These are phyloP conservation scores for Cryptococcus maquisensis DNA, from an alignment of 1,284 basidiomycete genomes.

Conservation along the genomic window DNA sequence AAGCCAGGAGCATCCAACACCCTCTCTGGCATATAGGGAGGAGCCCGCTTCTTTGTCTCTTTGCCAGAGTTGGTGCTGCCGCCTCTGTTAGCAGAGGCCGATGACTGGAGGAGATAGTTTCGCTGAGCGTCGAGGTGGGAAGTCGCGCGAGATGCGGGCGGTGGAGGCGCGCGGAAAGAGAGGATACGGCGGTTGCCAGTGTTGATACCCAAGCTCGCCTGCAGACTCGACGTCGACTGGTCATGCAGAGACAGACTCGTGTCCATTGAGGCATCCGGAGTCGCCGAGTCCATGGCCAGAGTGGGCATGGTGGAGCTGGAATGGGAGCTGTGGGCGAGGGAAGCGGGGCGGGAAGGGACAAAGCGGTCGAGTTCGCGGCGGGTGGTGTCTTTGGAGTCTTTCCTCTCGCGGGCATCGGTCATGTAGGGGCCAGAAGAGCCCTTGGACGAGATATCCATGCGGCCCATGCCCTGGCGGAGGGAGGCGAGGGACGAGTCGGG, in stretches of 20 bases:
- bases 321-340: conserved; percentile 26
- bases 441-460: conserved; percentile 39
- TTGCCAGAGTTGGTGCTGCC: conserved; percentile 16
- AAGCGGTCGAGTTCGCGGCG: conserved; percentile 43
- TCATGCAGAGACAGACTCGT: conserved; percentile 19
- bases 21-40: conserved; percentile 69
- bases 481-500: conserved; percentile 24
- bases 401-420: conserved; percentile 4
- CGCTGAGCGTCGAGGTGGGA: conserved; percentile 44
- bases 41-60: conserved; percentile 26
- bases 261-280: conserved; percentile 27
- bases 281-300: conserved; percentile 27
- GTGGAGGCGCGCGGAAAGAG: conserved; percentile 45
- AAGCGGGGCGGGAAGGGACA: conserved; percentile 42
- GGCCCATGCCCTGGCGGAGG: conserved; percentile 38
- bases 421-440: conserved; percentile 19
- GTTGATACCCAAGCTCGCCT: conserved; percentile 28
- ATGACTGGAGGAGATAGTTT: conserved; percentile 39
- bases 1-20: conserved; percentile 94
- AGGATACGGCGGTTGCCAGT: conserved; percentile 39
- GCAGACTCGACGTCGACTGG: conserved; percentile 29
- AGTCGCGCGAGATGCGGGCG: conserved; percentile 39
- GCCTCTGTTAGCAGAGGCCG: conserved; percentile 26
- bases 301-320: conserved; percentile 29
- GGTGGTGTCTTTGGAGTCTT: conserved; percentile 20